Evolutionary conservation across 2,329 filamentous ascomycete species (phyloP).

Genomic region (Gyromitra esculenta): DNA sequence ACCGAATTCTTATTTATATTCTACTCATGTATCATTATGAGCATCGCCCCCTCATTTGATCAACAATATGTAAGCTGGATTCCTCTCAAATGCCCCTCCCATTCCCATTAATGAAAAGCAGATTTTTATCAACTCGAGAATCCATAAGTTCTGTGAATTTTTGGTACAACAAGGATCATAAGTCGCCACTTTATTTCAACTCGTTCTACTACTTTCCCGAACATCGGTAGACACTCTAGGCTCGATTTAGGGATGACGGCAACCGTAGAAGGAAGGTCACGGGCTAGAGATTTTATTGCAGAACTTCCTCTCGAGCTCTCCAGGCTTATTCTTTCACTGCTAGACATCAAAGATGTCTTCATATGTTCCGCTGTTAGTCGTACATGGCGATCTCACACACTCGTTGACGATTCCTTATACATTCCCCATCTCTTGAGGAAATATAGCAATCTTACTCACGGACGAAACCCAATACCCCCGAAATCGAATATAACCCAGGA

Average conservation of each 20-base stretch:
- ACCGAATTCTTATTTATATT: constrained; percentile 37
- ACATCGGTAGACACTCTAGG: constrained; percentile 1
- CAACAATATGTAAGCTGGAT: constrained; percentile 31
- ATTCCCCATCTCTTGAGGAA: constrained; percentile 45
- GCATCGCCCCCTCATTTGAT: constrained; percentile 41
- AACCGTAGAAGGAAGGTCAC: constrained; percentile 27
- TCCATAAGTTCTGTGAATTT: constrained; percentile 10
- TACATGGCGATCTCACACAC: constrained; percentile 50
- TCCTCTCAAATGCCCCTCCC: constrained; percentile 34
- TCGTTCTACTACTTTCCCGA: not conserved
- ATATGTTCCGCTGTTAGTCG: constrained; percentile 50
- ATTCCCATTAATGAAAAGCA: constrained; percentile 15
- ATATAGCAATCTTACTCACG: constrained; percentile 48
- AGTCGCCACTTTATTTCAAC: not conserved
- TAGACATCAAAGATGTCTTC: constrained; percentile 47
- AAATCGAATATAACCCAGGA: constrained; percentile 42
- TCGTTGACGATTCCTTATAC: constrained; percentile 45
- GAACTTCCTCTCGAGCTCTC: constrained; percentile 50
- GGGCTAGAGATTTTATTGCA: constrained; percentile 45
- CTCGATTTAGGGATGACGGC: constrained; percentile 11
- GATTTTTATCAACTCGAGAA: constrained; percentile 11
- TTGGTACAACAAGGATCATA: constrained; percentile 16
- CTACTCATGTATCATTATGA: constrained; percentile 42
- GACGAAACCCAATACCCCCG: constrained; percentile 35
- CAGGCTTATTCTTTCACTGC: constrained; percentile 45